Percentiles rank a stretch among this genome's conserved stretches.
phyloP scores from a whole-genome alignment of 1,284 basidiomycete species.

The Pseudozyma pruni region DNA sequence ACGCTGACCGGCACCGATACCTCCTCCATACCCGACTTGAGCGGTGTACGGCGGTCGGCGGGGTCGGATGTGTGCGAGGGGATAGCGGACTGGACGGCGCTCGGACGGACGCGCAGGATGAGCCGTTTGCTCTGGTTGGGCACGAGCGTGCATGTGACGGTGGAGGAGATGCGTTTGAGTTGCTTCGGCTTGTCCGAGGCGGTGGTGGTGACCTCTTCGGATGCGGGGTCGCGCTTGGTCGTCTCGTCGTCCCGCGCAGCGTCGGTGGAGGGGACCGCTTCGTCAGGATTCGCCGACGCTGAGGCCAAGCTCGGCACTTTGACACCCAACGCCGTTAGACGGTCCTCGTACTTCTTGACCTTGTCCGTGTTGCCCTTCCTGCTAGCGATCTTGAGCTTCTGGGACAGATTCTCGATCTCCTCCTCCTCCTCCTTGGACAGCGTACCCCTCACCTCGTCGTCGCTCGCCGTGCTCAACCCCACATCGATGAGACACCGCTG shows the following conservation, averaged over 20 bases:
- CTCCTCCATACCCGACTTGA: constrained; percentile 43
- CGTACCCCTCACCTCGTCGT: constrained; percentile 67
- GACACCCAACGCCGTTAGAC: constrained; percentile 70
- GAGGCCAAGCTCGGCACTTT: constrained; percentile 41
- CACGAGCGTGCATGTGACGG: constrained; percentile 57
- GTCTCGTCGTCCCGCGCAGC: constrained; percentile 3
- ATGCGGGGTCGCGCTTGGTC: neutral
- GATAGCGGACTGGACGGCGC: constrained; percentile 34
- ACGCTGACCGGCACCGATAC: constrained; percentile 54
- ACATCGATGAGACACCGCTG: constrained; percentile 48
- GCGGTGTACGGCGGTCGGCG: constrained; percentile 32
- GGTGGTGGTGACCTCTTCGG: neutral
- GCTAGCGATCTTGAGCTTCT: constrained; percentile 71
- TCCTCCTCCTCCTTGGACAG: constrained; percentile 71
- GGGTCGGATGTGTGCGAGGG: constrained; percentile 31
- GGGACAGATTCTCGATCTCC: constrained; percentile 71
- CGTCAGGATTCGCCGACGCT: constrained; percentile 2
- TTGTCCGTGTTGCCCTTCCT: constrained; percentile 71
- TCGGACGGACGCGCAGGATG: constrained; percentile 58
- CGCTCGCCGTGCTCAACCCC: constrained; percentile 39
- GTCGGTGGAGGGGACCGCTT: neutral
- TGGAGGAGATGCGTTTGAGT: constrained; percentile 52
- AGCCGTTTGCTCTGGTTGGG: constrained; percentile 59
- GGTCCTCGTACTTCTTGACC: constrained; percentile 70
- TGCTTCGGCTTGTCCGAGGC: constrained; percentile 26